Evolutionary conservation across 2,329 filamentous ascomycete genomes (phyloP).

Genomic region (Malbranchea cinnamomea): DNA sequence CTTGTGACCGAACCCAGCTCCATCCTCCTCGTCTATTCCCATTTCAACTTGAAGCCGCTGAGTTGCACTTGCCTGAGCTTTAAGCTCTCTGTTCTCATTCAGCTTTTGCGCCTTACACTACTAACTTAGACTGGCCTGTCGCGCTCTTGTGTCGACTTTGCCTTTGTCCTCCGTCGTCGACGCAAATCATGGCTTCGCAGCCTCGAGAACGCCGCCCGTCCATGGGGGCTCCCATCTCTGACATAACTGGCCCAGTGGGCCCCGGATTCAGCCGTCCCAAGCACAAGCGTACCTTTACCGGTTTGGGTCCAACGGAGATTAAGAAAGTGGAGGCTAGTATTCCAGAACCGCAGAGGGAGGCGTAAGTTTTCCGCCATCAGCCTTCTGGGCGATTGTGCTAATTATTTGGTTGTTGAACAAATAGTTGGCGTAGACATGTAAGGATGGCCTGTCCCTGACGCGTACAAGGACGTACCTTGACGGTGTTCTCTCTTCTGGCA

Average conservation of each 20-base stretch:
- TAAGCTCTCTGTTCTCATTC: too few relatives aligned
- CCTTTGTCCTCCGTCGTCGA: too few relatives aligned
- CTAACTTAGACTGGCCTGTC: too few relatives aligned
- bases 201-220: slow-evolving; percentile 67
- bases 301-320: slow-evolving; percentile 80
- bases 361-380: slow-evolving; percentile 32
- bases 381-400: background rate
- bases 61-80: too few relatives aligned
- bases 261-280: slow-evolving; percentile 81
- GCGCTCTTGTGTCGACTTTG: too few relatives aligned
- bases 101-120: too few relatives aligned
- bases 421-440: slow-evolving; percentile 47
- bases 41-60: too few relatives aligned
- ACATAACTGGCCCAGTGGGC: slow-evolving; percentile 74
- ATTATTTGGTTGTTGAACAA: background rate
- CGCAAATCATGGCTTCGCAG: slow-evolving; percentile 11
- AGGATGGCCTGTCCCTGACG: slow-evolving; percentile 11
- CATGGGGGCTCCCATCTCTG: slow-evolving; percentile 65
- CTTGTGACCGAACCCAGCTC: too few relatives aligned
- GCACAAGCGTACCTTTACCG: slow-evolving; percentile 93
- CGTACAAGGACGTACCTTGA: background rate
- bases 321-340: slow-evolving; percentile 85
- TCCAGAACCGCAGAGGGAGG: slow-evolving; percentile 72
- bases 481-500: slow-evolving; percentile 16
- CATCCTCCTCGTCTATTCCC: too few relatives aligned